Conservation (phyloP, 257 asterid species). For the Rehmannia glutinosa region DNA sequence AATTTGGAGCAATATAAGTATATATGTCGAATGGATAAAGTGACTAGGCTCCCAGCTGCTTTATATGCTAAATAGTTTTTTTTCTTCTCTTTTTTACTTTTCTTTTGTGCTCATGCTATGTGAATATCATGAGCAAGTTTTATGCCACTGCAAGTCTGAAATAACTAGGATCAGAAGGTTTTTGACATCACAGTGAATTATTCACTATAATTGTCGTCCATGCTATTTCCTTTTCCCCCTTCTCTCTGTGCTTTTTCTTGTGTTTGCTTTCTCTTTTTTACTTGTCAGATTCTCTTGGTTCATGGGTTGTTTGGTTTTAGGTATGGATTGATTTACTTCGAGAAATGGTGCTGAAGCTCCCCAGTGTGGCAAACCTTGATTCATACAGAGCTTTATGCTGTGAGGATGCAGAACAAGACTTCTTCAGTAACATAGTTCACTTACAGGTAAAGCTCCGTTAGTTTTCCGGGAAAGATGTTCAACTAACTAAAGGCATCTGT, state of each 20-base stretch:
- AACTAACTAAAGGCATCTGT: background rate
- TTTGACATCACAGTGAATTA: background rate
- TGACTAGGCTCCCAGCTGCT: no score
- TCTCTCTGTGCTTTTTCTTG: background rate
- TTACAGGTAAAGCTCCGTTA: slow-evolving; percentile 56
- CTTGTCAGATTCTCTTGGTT: background rate
- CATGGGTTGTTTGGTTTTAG: slow-evolving; percentile 34
- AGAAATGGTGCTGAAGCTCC: slow-evolving; percentile 87
- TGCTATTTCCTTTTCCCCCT: background rate
- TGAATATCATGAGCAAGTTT: background rate
- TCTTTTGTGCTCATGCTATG: background rate
- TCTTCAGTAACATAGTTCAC: slow-evolving; percentile 75
- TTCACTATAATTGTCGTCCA: background rate
- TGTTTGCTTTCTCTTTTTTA: background rate
- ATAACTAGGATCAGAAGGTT: background rate
- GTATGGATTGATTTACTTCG: slow-evolving; percentile 87
- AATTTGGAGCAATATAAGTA: no score
- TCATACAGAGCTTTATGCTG: slow-evolving; percentile 60
- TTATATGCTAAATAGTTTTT: background rate
- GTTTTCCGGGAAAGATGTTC: background rate
- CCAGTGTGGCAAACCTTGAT: slow-evolving; percentile 52
- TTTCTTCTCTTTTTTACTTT: no score
- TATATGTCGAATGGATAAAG: no score
- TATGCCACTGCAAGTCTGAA: background rate
- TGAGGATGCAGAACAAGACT: slow-evolving; percentile 88